Percentiles rank a stretch among this genome's conserved stretches.
These are phyloP conservation scores for Tylopilus balloui DNA, from an alignment of 768 basidiomycete species.

Conservation along the genomic window DNA sequence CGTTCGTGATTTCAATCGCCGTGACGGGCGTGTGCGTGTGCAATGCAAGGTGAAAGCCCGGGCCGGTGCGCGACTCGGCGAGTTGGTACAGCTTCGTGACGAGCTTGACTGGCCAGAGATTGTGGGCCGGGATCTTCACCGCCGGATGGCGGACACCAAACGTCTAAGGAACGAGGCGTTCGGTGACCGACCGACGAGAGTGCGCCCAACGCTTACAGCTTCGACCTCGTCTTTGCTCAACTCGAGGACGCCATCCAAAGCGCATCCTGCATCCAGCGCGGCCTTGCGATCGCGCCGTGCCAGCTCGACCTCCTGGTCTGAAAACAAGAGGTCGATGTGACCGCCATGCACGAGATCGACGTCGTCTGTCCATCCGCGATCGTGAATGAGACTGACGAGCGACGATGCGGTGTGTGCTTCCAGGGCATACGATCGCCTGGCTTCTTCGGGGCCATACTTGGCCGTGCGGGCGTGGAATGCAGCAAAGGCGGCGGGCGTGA, in stretches of 20 bases:
- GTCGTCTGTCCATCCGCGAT: slow-evolving; percentile 38
- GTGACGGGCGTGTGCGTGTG: slow-evolving; percentile 75
- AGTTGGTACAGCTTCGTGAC: slow-evolving; percentile 59
- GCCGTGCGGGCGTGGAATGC: slow-evolving; percentile 39
- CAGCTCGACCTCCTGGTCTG: slow-evolving; percentile 38
- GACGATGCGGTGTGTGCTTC: slow-evolving; percentile 52
- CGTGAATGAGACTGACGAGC: slow-evolving; percentile 47
- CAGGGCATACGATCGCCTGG: slow-evolving; percentile 47
- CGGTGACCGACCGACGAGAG: neutral
- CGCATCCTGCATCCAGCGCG: slow-evolving; percentile 49
- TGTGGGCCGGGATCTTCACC: slow-evolving; percentile 50
- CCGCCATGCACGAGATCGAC: slow-evolving; percentile 64
- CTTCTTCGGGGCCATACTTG: slow-evolving; percentile 50
- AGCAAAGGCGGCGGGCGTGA: slow-evolving; percentile 48
- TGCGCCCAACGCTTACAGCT: slow-evolving; percentile 33
- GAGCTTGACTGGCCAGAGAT: slow-evolving; percentile 80
- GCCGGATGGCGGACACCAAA: slow-evolving; percentile 46
- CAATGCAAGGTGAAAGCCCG: slow-evolving; percentile 44
- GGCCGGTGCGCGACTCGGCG: slow-evolving; percentile 28
- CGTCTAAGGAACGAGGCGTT: no score
- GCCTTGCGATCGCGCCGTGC: slow-evolving; percentile 46
- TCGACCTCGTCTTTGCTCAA: slow-evolving; percentile 44
- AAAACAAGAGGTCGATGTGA: slow-evolving; percentile 47
- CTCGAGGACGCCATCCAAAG: slow-evolving; percentile 43
- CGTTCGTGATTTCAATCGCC: slow-evolving; percentile 29